Percentiles rank a stretch among this genome's conserved stretches.
These are phyloP conservation scores for Tolypocladium tundrense DNA, from an alignment of 2,329 filamentous ascomycete species.

Conservation along the genomic window DNA sequence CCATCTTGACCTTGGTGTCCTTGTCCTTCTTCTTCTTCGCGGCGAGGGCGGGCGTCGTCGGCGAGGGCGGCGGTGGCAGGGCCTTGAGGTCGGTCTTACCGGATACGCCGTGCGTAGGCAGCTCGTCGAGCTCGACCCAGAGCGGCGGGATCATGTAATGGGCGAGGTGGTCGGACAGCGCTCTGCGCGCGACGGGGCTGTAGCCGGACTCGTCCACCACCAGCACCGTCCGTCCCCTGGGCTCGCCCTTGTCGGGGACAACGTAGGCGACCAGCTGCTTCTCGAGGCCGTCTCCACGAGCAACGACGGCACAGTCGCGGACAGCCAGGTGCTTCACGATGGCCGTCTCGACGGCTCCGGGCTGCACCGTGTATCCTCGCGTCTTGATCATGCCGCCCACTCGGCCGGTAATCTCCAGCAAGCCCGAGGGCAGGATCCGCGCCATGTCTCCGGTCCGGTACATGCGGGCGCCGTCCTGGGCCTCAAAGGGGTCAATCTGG, in stretches of 20 bases:
- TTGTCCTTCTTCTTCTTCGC: slow-evolving; percentile 34
- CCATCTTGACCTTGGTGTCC: slow-evolving; percentile 54
- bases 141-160: slow-evolving; percentile 76
- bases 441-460: slow-evolving; percentile 67
- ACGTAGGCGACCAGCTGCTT: slow-evolving; percentile 69
- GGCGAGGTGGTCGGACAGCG: slow-evolving; percentile 56
- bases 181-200: slow-evolving; percentile 57
- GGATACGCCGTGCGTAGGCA: slow-evolving; percentile 70
- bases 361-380: slow-evolving; percentile 68
- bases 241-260: slow-evolving; percentile 53
- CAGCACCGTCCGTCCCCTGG: slow-evolving; percentile 46
- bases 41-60: slow-evolving; percentile 30
- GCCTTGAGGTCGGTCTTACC: slow-evolving; percentile 68
- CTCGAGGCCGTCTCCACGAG: slow-evolving; percentile 67
- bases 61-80: slow-evolving; percentile 53
- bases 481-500: slow-evolving; percentile 52
- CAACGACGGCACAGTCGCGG: slow-evolving; percentile 58
- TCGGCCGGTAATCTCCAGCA: slow-evolving; percentile 65
- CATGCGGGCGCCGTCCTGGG: slow-evolving; percentile 52
- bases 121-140: slow-evolving; percentile 61
- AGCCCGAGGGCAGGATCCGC: slow-evolving; percentile 53
- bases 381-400: slow-evolving; percentile 76
- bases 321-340: slow-evolving; percentile 62
- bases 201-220: slow-evolving; percentile 62
- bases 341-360: slow-evolving; percentile 64